A percentile compares a stretch with the other conserved stretches of the same genome.
Conservation (phyloP, 805 yeast genomes). For the Zygosaccharomyces kombuchaensis region DNA sequence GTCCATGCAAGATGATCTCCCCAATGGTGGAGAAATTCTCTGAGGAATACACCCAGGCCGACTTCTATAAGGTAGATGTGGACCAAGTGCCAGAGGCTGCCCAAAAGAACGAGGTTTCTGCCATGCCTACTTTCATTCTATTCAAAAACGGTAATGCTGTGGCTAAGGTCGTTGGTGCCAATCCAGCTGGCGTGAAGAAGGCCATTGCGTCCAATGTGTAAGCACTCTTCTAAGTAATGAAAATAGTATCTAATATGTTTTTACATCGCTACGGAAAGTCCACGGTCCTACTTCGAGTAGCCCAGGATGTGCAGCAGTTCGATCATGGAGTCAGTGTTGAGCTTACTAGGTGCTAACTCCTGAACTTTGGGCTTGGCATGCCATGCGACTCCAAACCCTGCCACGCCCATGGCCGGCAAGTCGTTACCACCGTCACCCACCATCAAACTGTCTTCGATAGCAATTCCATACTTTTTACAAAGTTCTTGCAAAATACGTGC, state of each 20-base stretch:
- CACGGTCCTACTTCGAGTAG: conserved; percentile 32
- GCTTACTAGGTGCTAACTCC: conserved; percentile 69
- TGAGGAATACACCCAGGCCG: conserved; percentile 54
- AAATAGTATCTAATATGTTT: neutral
- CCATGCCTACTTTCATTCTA: conserved; percentile 68
- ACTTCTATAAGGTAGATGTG: conserved; percentile 87
- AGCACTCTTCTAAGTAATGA: conserved; percentile 4
- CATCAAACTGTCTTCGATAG: conserved; percentile 58
- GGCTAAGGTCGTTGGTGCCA: conserved; percentile 83
- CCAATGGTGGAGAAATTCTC: conserved; percentile 86
- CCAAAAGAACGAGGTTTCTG: conserved; percentile 53
- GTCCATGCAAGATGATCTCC: conserved; percentile 97
- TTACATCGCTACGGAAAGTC: neutral
- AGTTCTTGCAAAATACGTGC: conserved; percentile 65
- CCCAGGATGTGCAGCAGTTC: conserved; percentile 84
- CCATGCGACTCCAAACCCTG: conserved; percentile 96
- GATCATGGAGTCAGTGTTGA: conserved; percentile 67
- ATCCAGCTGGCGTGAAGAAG: conserved; percentile 77
- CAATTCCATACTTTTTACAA: conserved; percentile 51
- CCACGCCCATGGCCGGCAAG: conserved; percentile 81
- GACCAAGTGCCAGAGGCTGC: conserved; percentile 78
- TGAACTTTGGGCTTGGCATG: conserved; percentile 95
- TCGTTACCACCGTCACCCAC: conserved; percentile 99
- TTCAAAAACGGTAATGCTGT: conserved; percentile 80
- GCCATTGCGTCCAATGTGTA: conserved; percentile 53